phyloP scores from a whole-genome alignment of 768 basidiomycete species.

The Phlebiopsis gigantea region DNA sequence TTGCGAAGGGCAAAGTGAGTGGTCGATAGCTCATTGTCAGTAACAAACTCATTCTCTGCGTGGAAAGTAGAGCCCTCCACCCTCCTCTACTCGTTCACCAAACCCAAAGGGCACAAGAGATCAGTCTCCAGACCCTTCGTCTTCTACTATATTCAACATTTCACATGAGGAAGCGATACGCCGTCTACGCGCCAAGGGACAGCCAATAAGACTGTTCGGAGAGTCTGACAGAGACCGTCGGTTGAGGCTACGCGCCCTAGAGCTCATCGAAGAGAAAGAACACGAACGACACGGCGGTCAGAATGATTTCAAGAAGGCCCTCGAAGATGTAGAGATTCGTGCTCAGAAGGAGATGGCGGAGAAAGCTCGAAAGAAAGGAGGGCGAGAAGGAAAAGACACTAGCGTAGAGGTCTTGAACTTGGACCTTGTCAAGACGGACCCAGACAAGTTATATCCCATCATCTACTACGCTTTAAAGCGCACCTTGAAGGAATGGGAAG shows the following conservation, averaged over 20 bases:
- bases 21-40: background rate
- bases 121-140: slow-evolving; percentile 40
- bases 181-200: slow-evolving; percentile 84
- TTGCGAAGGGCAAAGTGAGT: slow-evolving; percentile 41
- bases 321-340: slow-evolving; percentile 81
- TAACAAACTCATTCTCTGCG: slow-evolving; percentile 4
- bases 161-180: slow-evolving; percentile 91
- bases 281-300: slow-evolving; percentile 77
- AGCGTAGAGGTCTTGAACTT: slow-evolving; percentile 69
- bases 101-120: slow-evolving; percentile 17
- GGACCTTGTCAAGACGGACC: slow-evolving; percentile 78
- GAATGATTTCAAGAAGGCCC: slow-evolving; percentile 90
- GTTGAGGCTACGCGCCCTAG: slow-evolving; percentile 84
- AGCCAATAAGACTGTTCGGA: slow-evolving; percentile 92
- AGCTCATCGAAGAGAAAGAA: slow-evolving; percentile 90
- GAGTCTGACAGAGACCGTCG: slow-evolving; percentile 94
- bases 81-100: slow-evolving; percentile 18
- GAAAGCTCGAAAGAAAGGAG: slow-evolving; percentile 62
- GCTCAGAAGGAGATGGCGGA: slow-evolving; percentile 28
- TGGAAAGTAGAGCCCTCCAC: slow-evolving; percentile 23
- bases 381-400: slow-evolving; percentile 35
- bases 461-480: slow-evolving; percentile 95
- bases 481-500: slow-evolving; percentile 93
- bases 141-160: slow-evolving; percentile 63
- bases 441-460: slow-evolving; percentile 92